Base-by-base conservation (phyloP, 1,284 basidiomycete species). In the Tetrapyrgos nigripes region DNA sequence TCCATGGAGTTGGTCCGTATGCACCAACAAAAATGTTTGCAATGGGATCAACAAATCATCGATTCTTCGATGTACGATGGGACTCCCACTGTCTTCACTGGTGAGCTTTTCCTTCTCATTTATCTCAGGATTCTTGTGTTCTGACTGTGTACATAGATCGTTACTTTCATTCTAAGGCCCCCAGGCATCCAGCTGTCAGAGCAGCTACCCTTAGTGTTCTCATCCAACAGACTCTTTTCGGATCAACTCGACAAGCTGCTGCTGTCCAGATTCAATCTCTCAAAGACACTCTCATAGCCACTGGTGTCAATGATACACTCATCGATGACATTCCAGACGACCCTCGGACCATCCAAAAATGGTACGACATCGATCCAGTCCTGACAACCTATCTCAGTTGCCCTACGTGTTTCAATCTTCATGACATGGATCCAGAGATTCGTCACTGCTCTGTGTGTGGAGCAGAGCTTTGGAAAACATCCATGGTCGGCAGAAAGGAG, bases 301-400 rank as follows among this genome's bases (percentile, higher is more conserved):
- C 37, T 4, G 37, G 37, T 40, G 37, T 40, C 4, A 40, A n/a
- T 17, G 17, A 40, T 17, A 17, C 37, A 4, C 14, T 40, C 14
- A 40, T 40, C 17, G 17, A 40, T 9, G 37, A 4, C 37, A 59
- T 65, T 5, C 59, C 59, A 2, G 59, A 58, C 53, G 64, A 65
- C 50, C 57, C 59, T 14, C 17, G 58, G 1, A 60, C 62, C 13
- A 27, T 53, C 23, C 28, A 23, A 17, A 19, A 5, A 4, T 53
- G 43, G 23, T 54, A 59, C 27, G 44, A 47, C 26, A 28, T 67
- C 19, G 56, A 64, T 40, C 61, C 66, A 1, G 37, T 55, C 17
- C 53, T 55, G 1, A 43, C 47, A 10, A 40, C 17, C 37, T 66
- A 48, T 46, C 21, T 67, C 3, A 61, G 55, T 21, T 67, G 66